These are phyloP conservation scores for Colletotrichum theobromicola DNA, from an alignment of 2,329 filamentous ascomycete genomes.

Conservation along the genomic window DNA sequence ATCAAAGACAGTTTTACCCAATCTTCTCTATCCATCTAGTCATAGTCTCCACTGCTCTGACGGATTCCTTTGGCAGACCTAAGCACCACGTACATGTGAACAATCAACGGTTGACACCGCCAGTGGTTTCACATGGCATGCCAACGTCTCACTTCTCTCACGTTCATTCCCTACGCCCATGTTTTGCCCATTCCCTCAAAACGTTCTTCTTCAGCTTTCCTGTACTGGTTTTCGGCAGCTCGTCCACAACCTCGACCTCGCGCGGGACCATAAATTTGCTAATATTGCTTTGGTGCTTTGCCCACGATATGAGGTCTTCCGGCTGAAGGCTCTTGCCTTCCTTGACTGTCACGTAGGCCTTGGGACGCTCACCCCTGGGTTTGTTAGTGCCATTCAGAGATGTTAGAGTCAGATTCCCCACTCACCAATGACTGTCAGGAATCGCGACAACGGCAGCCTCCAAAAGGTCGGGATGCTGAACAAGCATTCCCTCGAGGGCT, in stretches of 20 bases:
- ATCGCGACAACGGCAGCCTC: slow-evolving; percentile 93
- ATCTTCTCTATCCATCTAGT: background rate
- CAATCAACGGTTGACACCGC: background rate
- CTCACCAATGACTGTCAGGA: slow-evolving; percentile 79
- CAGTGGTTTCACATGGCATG: background rate
- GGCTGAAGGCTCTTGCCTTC: slow-evolving; percentile 64
- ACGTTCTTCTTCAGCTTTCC: slow-evolving; percentile 98
- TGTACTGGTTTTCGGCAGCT: slow-evolving; percentile 95
- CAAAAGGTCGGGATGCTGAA: slow-evolving; percentile 85
- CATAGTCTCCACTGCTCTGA: background rate
- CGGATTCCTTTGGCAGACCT: background rate
- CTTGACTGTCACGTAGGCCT: slow-evolving; percentile 88
- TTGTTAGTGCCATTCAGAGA: background rate
- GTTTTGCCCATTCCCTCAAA: slow-evolving; percentile 81
- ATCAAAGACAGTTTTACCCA: background rate
- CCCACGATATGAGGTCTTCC: slow-evolving; percentile 83
- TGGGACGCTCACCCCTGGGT: slow-evolving; percentile 78
- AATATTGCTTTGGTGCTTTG: slow-evolving; percentile 79
- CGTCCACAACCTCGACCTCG: slow-evolving; percentile 78
- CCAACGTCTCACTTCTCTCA: background rate
- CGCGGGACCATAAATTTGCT: slow-evolving; percentile 87
- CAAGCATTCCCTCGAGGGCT: slow-evolving; percentile 87
- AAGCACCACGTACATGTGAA: background rate
- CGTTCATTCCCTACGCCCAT: slow-evolving; percentile 2
- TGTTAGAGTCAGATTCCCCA: background rate